phyloP scores from a whole-genome alignment of 495 filamentous ascomycete species.

The Hyaloscypha finlandica region DNA sequence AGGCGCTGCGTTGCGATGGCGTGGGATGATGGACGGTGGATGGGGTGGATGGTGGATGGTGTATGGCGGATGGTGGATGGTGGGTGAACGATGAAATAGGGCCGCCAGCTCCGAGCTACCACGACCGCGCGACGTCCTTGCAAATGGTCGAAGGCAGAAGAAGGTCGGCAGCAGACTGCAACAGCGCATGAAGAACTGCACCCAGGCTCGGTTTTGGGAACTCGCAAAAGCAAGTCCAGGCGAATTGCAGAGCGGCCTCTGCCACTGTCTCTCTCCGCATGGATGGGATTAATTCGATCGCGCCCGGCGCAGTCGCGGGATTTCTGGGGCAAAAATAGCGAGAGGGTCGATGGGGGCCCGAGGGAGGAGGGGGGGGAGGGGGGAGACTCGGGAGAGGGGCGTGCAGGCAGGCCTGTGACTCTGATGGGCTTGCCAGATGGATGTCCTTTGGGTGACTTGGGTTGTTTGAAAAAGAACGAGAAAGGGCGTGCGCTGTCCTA shows the following conservation, averaged over 20 bases:
- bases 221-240: constrained; percentile 21
- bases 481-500: neutral
- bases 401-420: too few species aligned
- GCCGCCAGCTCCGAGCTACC: constrained; percentile 9
- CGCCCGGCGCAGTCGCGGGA: neutral
- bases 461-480: too few species aligned
- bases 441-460: too few species aligned
- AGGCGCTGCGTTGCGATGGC: neutral
- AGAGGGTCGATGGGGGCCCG: too few species aligned
- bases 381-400: too few species aligned
- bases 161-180: neutral
- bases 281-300: neutral
- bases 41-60: too few species aligned
- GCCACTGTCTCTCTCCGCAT: neutral
- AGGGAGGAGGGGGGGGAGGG: constrained; percentile 11
- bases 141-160: neutral
- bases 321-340: constrained; percentile 6
- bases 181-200: constrained; percentile 13
- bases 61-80: too few species aligned
- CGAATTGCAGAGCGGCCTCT: constrained; percentile 11
- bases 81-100: neutral
- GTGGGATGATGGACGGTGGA: constrained; percentile 18
- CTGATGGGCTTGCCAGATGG: too few species aligned
- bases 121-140: neutral
- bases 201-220: neutral